Evolutionary conservation across 2,329 filamentous ascomycete genomes (phyloP).

Genomic region (Aureobasidium uvarum): DNA sequence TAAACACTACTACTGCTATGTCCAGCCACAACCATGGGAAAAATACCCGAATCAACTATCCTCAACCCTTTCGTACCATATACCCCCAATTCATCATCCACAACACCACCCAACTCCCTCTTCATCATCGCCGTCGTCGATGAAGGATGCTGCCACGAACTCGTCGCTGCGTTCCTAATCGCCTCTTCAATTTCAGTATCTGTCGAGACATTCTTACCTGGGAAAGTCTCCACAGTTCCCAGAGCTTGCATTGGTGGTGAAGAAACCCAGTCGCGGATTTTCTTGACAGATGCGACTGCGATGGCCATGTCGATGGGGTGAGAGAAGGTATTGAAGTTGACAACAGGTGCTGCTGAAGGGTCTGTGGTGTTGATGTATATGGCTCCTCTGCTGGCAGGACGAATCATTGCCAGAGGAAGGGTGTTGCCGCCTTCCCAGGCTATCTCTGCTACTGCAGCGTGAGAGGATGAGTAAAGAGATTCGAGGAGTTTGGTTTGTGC

Average conservation of each 20-base stretch:
- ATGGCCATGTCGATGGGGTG: conserved; percentile 41
- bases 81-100: conserved; percentile 44
- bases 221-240: conserved; percentile 37
- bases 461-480: conserved; percentile 39
- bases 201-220: conserved; percentile 30
- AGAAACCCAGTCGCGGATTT: conserved; percentile 39
- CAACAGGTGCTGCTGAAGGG: conserved; percentile 37
- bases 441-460: conserved; percentile 50
- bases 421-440: conserved; percentile 40
- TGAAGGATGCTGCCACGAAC: conserved; percentile 16
- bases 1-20: conserved; percentile 31
- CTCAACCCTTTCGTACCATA: conserved; percentile 45
- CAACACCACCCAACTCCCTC: conserved; percentile 48
- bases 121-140: conserved; percentile 49
- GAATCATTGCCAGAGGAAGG: conserved; percentile 36
- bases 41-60: conserved; percentile 46
- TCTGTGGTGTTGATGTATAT: conserved; percentile 38
- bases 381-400: conserved; percentile 39
- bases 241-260: conserved; percentile 37
- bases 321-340: conserved; percentile 44
- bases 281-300: conserved; percentile 38
- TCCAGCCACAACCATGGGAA: conserved; percentile 42
- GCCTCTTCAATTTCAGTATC: conserved; percentile 30
- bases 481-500: conserved; percentile 53
- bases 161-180: background rate